These are phyloP conservation scores for Phytomonas sp. DNA, from an alignment of 208 protist genomes.

Conservation along the genomic window DNA sequence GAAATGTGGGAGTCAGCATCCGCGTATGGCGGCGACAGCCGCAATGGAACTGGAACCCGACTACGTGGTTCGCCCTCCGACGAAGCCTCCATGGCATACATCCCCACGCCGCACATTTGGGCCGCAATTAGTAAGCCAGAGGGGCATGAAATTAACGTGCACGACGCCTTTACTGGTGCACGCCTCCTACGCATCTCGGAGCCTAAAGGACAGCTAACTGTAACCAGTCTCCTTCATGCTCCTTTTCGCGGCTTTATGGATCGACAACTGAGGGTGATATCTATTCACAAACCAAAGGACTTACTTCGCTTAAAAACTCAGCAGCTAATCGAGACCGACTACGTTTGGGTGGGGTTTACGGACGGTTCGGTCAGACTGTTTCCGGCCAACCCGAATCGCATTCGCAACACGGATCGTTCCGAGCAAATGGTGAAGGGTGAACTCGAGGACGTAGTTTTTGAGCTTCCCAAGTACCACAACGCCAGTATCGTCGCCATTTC, in stretches of 20 bases:
- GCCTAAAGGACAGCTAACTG: slow-evolving; percentile 54
- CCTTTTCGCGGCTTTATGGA: slow-evolving; percentile 77
- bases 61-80: slow-evolving; percentile 16
- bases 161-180: slow-evolving; percentile 37
- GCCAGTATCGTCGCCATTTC: slow-evolving; percentile 58
- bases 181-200: slow-evolving; percentile 49
- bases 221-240: slow-evolving; percentile 62
- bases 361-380: slow-evolving; percentile 79
- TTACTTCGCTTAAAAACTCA: slow-evolving; percentile 45
- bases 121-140: slow-evolving; percentile 31
- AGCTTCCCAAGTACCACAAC: slow-evolving; percentile 77
- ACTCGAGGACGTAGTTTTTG: slow-evolving; percentile 64
- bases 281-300: slow-evolving; percentile 48
- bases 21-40: slow-evolving; percentile 8
- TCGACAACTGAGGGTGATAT: slow-evolving; percentile 46
- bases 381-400: slow-evolving; percentile 35
- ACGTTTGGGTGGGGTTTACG: slow-evolving; percentile 82
- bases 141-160: slow-evolving; percentile 47
- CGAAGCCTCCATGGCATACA: slow-evolving; percentile 18
- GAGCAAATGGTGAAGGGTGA: slow-evolving; percentile 36
- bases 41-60: neutral
- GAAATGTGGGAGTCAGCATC: slow-evolving; percentile 16
- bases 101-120: slow-evolving; percentile 39
- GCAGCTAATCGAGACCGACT: slow-evolving; percentile 71
- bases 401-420: slow-evolving; percentile 47